phyloP scores from a whole-genome alignment of 2,329 filamentous ascomycete genomes.

The Monosporascus sp. region DNA sequence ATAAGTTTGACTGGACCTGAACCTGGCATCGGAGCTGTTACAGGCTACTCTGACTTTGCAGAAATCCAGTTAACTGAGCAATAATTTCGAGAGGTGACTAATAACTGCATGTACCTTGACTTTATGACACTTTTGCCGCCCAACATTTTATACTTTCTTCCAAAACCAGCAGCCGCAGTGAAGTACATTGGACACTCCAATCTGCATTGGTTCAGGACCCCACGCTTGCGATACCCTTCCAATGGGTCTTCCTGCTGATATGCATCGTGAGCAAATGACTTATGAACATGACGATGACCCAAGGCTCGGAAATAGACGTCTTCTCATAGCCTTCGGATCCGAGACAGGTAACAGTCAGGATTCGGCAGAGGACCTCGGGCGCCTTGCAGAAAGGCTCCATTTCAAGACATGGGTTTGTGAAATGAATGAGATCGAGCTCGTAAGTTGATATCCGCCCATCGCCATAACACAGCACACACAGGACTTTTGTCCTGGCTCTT shows the following conservation, averaged over 20 bases:
- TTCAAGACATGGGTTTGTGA: constrained; percentile 73
- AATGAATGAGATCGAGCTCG: constrained; percentile 70
- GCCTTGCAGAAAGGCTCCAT: constrained; percentile 68
- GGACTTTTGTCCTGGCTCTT: not conserved
- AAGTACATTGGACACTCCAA: no score
- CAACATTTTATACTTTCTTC: no score
- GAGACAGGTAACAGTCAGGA: constrained; percentile 95
- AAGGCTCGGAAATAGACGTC: constrained; percentile 31
- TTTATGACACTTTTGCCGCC: no score
- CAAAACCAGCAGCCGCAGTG: no score
- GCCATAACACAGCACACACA: not conserved
- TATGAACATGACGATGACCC: constrained; percentile 17
- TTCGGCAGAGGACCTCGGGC: constrained; percentile 77
- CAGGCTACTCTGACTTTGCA: no score
- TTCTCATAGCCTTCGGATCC: constrained; percentile 82
- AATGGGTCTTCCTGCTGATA: not conserved
- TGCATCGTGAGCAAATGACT: constrained; percentile 14
- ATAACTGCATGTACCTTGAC: no score
- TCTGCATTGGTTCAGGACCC: no score
- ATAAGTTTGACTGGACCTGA: no score
- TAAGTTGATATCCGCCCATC: constrained; percentile 40
- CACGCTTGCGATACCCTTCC: no score
- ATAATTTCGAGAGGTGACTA: no score
- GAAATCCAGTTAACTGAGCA: no score
- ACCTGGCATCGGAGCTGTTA: no score